Evolutionary conservation across 306 rosid species (phyloP), one percentile per base, ranked within the genome.

Genomic region (Prunus campanulata): DNA sequence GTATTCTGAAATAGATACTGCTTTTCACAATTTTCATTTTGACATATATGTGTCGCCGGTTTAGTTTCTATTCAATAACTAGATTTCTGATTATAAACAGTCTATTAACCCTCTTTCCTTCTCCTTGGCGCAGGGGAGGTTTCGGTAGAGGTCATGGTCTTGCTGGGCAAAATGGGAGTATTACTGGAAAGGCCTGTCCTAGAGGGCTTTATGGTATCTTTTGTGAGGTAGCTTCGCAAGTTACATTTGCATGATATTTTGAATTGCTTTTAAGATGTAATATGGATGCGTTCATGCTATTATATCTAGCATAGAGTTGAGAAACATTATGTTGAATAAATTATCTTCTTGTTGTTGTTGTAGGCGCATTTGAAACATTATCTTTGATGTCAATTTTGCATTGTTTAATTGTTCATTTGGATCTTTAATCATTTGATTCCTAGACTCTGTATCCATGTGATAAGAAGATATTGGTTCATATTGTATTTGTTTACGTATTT

Each of bases 141-240:
- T 52, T 77, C 47, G 96, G 98, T 78, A 91, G 91, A 83, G 97
- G 91, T 66, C 90, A 80, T 70, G 98, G 96, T 78, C 88, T 77
- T 84, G 82, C 87, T 60, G 98, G 98, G 47, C 86, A 90, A 80
- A 91, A 91, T 70, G 98, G 98, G 52, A 87, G 96, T 32, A 72
- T 90, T 74, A 90, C 91, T 74, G 98, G 97, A 84, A 81, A 65
- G 80, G 86, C 89, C 73, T 94, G 98, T 71, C 98, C 98, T 22
- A 79, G 76, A 83, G 98, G 98, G 83, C 93, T 94, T 25, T 91
- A 85, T 77, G 97, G 98, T 56, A 86, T 89, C 80, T 94, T 90
- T 76, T 94, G 98, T 86, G 90, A 90, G 97, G 98, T 94, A 67
- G 66, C 32, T 81, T 79, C 39, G 46, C 59, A 76, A 52, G 19